Evolutionary conservation across 2,329 filamentous ascomycete species (phyloP).

Genomic region (Eutypa lata): DNA sequence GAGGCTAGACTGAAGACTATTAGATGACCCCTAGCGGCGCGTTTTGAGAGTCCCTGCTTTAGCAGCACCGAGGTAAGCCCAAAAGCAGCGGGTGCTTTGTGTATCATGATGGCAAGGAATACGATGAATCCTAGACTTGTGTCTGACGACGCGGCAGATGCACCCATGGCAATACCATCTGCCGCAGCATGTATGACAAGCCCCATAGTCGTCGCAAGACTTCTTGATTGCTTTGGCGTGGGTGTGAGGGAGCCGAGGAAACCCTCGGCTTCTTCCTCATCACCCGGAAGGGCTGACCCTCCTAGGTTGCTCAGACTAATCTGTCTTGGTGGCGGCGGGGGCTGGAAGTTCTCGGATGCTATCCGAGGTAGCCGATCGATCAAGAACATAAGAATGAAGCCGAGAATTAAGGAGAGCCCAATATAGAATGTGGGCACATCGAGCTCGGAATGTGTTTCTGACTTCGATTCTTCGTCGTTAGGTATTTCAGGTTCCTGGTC

Average conservation of each 20-base stretch:
- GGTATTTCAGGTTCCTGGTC: slow-evolving; percentile 15
- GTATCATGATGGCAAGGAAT: slow-evolving; percentile 94
- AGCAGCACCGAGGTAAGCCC: slow-evolving; percentile 86
- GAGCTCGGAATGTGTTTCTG: slow-evolving; percentile 32
- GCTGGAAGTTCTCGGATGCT: slow-evolving; percentile 61
- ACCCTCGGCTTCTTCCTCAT: slow-evolving; percentile 55
- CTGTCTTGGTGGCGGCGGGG: slow-evolving; percentile 69
- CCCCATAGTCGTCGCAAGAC: slow-evolving; percentile 82
- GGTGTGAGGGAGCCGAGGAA: slow-evolving; percentile 59
- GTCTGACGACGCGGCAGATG: slow-evolving; percentile 73
- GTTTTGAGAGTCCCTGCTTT: slow-evolving; percentile 86
- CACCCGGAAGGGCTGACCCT: slow-evolving; percentile 41
- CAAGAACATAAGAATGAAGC: slow-evolving; percentile 95
- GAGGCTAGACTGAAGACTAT: slow-evolving; percentile 90
- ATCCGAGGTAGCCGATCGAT: slow-evolving; percentile 83
- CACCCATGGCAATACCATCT: slow-evolving; percentile 93
- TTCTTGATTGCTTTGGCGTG: slow-evolving; percentile 56
- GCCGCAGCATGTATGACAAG: slow-evolving; percentile 95
- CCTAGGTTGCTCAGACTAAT: slow-evolving; percentile 84
- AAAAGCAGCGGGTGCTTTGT: slow-evolving; percentile 95
- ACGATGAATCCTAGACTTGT: slow-evolving; percentile 83
- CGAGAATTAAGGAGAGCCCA: slow-evolving; percentile 79
- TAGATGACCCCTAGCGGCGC: slow-evolving; percentile 78
- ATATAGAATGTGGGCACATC: slow-evolving; percentile 71
- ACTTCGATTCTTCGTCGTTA: slow-evolving; percentile 9